These are phyloP conservation scores for Penicillium capsulatum DNA, from an alignment of 2,329 filamentous ascomycete genomes.

Conservation along the genomic window DNA sequence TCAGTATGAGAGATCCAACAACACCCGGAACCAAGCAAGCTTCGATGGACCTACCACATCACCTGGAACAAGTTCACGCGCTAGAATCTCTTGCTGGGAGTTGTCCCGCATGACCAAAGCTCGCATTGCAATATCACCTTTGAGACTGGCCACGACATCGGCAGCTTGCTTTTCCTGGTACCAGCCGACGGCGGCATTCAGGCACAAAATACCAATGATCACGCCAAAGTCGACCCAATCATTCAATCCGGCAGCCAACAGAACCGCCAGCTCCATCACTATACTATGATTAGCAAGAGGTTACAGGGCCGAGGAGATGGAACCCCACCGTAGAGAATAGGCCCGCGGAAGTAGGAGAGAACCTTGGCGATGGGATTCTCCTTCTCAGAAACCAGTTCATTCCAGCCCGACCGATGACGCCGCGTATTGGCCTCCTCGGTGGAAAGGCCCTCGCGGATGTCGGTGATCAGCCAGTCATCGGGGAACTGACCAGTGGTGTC, in stretches of 20 bases:
- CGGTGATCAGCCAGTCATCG: slow-evolving; percentile 64
- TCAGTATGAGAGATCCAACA: no score
- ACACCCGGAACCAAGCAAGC: background rate
- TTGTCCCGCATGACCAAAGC: slow-evolving; percentile 64
- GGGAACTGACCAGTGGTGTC: slow-evolving; percentile 46
- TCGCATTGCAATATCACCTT: slow-evolving; percentile 75
- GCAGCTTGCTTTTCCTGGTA: slow-evolving; percentile 79
- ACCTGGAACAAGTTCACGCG: slow-evolving; percentile 68
- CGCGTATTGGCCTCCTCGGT: slow-evolving; percentile 56
- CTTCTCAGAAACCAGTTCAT: slow-evolving; percentile 73
- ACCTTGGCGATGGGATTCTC: slow-evolving; percentile 71
- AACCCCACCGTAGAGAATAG: slow-evolving; percentile 64
- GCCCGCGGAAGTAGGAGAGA: slow-evolving; percentile 68
- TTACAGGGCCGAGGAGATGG: slow-evolving; percentile 29
- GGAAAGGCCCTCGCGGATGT: slow-evolving; percentile 62
- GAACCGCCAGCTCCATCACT: slow-evolving; percentile 71
- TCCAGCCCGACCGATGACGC: slow-evolving; percentile 63
- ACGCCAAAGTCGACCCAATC: slow-evolving; percentile 76
- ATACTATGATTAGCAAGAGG: background rate
- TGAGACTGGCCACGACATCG: slow-evolving; percentile 69
- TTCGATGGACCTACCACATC: slow-evolving; percentile 71
- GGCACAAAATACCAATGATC: slow-evolving; percentile 68
- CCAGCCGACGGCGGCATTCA: slow-evolving; percentile 74
- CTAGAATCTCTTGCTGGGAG: slow-evolving; percentile 62
- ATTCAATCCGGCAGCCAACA: slow-evolving; percentile 67